phyloP scores from a whole-genome alignment of 108 stramenopile genomes.

The Cyclotella distinguenda region DNA sequence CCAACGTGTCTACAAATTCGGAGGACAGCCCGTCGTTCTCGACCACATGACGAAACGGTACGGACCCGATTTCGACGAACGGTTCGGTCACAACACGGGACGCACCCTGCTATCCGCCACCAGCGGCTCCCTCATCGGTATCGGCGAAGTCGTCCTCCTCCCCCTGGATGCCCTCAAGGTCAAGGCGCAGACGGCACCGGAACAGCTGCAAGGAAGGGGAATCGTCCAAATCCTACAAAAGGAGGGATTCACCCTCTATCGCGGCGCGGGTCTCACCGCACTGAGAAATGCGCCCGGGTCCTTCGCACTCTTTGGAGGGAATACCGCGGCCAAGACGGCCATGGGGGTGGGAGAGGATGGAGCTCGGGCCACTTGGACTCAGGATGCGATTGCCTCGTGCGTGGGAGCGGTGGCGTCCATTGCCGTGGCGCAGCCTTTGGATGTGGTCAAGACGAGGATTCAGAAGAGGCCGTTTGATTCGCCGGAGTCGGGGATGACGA shows the following conservation, averaged over 20 bases:
- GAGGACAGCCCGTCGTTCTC: slow-evolving; percentile 70
- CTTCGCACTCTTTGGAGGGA: slow-evolving; percentile 81
- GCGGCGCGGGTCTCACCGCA: slow-evolving; percentile 77
- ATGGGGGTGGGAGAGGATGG: slow-evolving; percentile 58
- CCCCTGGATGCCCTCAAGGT: slow-evolving; percentile 82
- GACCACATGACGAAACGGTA: slow-evolving; percentile 60
- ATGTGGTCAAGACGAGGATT: slow-evolving; percentile 79
- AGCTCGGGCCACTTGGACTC: slow-evolving; percentile 52
- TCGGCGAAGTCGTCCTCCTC: slow-evolving; percentile 77
- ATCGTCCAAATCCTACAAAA: slow-evolving; percentile 58
- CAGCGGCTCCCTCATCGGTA: slow-evolving; percentile 71
- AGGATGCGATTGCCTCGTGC: slow-evolving; percentile 57
- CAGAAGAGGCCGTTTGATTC: slow-evolving; percentile 75
- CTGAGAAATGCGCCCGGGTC: slow-evolving; percentile 78
- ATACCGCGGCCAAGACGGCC: slow-evolving; percentile 53
- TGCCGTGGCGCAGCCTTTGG: slow-evolving; percentile 69
- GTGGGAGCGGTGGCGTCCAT: slow-evolving; percentile 64
- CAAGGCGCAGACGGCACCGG: slow-evolving; percentile 79
- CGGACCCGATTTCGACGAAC: slow-evolving; percentile 48
- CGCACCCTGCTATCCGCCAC: slow-evolving; percentile 63
- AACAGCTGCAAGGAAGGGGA: slow-evolving; percentile 64
- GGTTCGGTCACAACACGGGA: slow-evolving; percentile 65
- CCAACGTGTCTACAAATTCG: slow-evolving; percentile 80
- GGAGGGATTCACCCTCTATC: slow-evolving; percentile 61
- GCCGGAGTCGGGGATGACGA: slow-evolving; percentile 62